phyloP scores from a whole-genome alignment of 768 basidiomycete species.

The Imleria badia region DNA sequence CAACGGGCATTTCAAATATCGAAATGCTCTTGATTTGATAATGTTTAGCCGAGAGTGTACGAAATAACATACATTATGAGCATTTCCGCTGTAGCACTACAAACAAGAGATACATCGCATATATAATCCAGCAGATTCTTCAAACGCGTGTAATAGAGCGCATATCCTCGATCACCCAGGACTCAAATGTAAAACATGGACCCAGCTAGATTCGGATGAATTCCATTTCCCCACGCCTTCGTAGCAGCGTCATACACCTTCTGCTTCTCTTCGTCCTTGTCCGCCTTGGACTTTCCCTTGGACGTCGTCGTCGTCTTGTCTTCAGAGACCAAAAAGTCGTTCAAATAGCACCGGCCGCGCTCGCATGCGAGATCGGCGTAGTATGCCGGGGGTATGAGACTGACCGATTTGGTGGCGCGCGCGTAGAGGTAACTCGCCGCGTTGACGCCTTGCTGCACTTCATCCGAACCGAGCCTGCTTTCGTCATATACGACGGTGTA shows the following conservation, averaged over 20 bases:
- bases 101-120: neutral
- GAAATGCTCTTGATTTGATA: too few species aligned
- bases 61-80: too few species aligned
- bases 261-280: slow-evolving; percentile 30
- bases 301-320: slow-evolving; percentile 45
- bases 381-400: slow-evolving; percentile 76
- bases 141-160: neutral
- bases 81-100: neutral
- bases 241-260: slow-evolving; percentile 22
- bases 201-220: slow-evolving; percentile 55
- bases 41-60: too few species aligned
- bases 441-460: slow-evolving; percentile 72
- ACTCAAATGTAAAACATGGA: slow-evolving; percentile 76
- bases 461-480: slow-evolving; percentile 63
- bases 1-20: neutral
- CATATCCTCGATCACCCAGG: neutral
- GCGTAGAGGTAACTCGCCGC: slow-evolving; percentile 73
- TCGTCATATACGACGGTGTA: slow-evolving; percentile 84
- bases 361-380: slow-evolving; percentile 85
- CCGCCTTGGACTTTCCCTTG: slow-evolving; percentile 31
- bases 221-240: slow-evolving; percentile 52
- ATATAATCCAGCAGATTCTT: neutral
- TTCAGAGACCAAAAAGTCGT: slow-evolving; percentile 61
- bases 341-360: slow-evolving; percentile 72
- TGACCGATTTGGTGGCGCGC: slow-evolving; percentile 82